Evolutionary conservation across 2,329 filamentous ascomycete genomes (phyloP).

Genomic region (Aspergillus oerlinghausenensis): DNA sequence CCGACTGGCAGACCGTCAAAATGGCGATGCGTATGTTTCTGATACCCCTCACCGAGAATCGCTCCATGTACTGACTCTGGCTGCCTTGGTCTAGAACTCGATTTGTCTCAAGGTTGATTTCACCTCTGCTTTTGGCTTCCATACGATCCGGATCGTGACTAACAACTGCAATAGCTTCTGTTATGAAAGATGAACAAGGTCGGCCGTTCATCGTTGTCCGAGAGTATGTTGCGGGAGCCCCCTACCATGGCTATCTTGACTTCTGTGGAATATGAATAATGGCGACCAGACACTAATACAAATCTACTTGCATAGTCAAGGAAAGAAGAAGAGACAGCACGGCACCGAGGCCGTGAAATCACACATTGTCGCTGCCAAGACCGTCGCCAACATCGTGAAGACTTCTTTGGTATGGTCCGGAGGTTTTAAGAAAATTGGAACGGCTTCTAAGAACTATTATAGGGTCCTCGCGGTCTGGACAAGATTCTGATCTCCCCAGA

Average conservation of each 20-base stretch:
- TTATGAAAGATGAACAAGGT: constrained; percentile 97
- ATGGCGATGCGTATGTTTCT: constrained; percentile 46
- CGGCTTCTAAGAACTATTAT: constrained; percentile 9
- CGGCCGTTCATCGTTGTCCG: constrained; percentile 96
- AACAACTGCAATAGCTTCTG: constrained; percentile 48
- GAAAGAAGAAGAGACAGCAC: constrained; percentile 94
- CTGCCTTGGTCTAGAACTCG: constrained; percentile 36
- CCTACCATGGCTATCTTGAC: constrained; percentile 2
- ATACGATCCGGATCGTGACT: constrained; percentile 19
- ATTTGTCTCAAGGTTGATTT: constrained; percentile 43
- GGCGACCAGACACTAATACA: background rate
- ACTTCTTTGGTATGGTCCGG: constrained; percentile 65
- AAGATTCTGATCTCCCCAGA: constrained; percentile 99
- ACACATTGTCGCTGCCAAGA: constrained; percentile 94
- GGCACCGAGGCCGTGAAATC: constrained; percentile 97
- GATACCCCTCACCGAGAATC: constrained; percentile 33
- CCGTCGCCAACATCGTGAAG: constrained; percentile 95
- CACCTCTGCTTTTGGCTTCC: constrained; percentile 8
- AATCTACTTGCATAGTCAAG: constrained; percentile 60
- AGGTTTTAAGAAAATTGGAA: background rate
- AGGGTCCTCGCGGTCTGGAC: constrained; percentile 90
- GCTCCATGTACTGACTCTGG: constrained; percentile 21
- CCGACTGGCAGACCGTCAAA: constrained; percentile 35
- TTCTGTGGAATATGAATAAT: background rate
- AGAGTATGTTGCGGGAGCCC: constrained; percentile 63